A percentile compares a stretch with the other conserved stretches of the same genome.
phyloP scores from a whole-genome alignment of 208 protist genomes.

The Trypanosoma boissoni region DNA sequence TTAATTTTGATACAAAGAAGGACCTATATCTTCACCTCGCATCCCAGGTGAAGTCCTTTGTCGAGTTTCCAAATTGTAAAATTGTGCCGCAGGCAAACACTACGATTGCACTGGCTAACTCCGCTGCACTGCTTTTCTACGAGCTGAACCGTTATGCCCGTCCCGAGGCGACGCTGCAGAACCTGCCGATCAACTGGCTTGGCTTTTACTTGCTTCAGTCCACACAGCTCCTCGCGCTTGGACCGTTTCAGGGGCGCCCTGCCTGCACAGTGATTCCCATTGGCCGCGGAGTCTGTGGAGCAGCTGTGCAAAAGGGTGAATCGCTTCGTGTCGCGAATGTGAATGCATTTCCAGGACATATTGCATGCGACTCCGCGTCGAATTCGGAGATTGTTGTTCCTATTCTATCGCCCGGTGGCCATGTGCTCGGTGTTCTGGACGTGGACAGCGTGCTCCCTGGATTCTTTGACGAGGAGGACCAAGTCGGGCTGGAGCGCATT shows the following conservation, averaged over 20 bases:
- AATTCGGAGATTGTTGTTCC: constrained; percentile 93
- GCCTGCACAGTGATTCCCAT: constrained; percentile 87
- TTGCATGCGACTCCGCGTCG: constrained; percentile 90
- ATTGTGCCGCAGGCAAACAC: constrained; percentile 61
- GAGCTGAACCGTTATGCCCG: constrained; percentile 59
- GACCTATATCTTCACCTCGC: constrained; percentile 65
- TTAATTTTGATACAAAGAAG: constrained; percentile 42
- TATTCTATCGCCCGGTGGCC: constrained; percentile 50
- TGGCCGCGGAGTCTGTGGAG: constrained; percentile 90
- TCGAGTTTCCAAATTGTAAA: constrained; percentile 38
- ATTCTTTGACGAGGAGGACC: constrained; percentile 75
- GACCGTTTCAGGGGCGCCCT: constrained; percentile 92
- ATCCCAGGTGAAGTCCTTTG: constrained; percentile 39
- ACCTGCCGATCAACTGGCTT: constrained; percentile 84
- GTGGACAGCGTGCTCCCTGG: constrained; percentile 62
- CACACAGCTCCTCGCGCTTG: constrained; percentile 75
- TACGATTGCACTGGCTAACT: constrained; percentile 71
- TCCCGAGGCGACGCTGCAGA: constrained; percentile 44
- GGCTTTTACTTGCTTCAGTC: constrained; percentile 91
- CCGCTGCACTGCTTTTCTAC: constrained; percentile 80
- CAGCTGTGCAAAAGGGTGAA: constrained; percentile 41
- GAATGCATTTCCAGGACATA: constrained; percentile 92
- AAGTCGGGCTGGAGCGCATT: constrained; percentile 47
- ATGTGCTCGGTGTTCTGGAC: constrained; percentile 79
- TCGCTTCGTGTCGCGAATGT: constrained; percentile 80